Percentiles rank a stretch among this genome's conserved stretches.
These are phyloP conservation scores for Guadua angustifolia DNA, from an alignment of 176 grass and related monocot genomes.

Conservation along the genomic window DNA sequence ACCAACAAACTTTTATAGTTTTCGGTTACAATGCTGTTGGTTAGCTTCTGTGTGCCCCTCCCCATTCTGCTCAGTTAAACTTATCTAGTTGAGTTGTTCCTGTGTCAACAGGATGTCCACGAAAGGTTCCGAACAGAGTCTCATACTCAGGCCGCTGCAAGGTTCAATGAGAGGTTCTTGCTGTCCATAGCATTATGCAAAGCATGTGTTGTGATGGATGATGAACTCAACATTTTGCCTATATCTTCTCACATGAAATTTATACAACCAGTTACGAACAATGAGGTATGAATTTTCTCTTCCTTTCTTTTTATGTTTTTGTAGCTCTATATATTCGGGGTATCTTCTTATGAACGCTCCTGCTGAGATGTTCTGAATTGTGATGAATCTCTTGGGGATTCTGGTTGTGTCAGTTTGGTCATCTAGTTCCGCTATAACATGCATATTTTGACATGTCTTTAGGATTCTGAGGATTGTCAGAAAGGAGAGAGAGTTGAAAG, in stretches of 20 bases:
- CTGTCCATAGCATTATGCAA: constrained; percentile 90
- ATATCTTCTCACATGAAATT: constrained; percentile 89
- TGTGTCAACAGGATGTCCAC: constrained; percentile 79
- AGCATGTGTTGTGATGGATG: constrained; percentile 93
- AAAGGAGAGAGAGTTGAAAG: constrained; percentile 85
- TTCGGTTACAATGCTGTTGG: neutral
- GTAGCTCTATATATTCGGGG: neutral
- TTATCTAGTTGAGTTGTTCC: neutral
- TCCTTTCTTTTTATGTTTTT: neutral
- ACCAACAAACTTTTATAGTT: neutral
- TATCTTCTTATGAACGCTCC: neutral
- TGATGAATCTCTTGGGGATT: constrained; percentile 22
- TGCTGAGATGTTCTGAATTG: constrained; percentile 4
- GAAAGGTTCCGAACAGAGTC: constrained; percentile 97
- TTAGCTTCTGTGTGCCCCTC: neutral
- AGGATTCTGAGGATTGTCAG: constrained; percentile 82
- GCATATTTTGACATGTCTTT: constrained; percentile 26
- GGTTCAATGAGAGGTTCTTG: constrained; percentile 94
- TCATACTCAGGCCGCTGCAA: constrained; percentile 66
- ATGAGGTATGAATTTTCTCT: constrained; percentile 54
- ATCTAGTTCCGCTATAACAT: constrained; percentile 17
- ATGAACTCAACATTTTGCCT: constrained; percentile 94
- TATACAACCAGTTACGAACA: constrained; percentile 61
- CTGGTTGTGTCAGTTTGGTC: neutral
- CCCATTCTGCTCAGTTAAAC: neutral